phyloP scores from a whole-genome alignment of 768 basidiomycete genomes.

The Termitomyces heimii region DNA sequence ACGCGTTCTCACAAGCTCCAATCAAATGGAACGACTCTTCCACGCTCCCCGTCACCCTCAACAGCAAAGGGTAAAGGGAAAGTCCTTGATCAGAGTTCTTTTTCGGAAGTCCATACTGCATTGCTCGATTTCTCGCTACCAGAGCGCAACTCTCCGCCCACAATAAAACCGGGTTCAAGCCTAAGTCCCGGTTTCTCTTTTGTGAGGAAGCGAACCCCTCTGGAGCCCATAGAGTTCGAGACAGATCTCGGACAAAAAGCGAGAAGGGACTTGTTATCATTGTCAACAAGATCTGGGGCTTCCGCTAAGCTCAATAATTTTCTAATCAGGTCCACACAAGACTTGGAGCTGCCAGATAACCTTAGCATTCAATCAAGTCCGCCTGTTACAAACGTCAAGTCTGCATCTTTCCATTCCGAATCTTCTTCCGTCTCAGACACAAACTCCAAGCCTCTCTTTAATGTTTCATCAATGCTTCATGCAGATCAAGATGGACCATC shows the following conservation, averaged over 20 bases:
- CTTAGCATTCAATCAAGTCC: neutral
- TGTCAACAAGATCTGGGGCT: constrained; percentile 20
- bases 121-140: constrained; percentile 12
- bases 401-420: neutral
- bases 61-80: constrained; percentile 7
- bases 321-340: constrained; percentile 36
- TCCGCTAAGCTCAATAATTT: constrained; percentile 31
- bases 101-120: neutral
- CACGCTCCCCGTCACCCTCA: constrained; percentile 1
- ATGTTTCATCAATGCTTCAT: neutral
- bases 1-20: neutral
- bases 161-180: neutral
- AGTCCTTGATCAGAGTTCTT: neutral
- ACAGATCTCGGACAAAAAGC: constrained; percentile 10
- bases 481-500: neutral
- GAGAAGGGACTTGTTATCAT: constrained; percentile 15
- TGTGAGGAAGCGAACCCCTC: constrained; percentile 23
- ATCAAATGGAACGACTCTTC: neutral
- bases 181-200: constrained; percentile 25
- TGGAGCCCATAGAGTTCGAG: constrained; percentile 36
- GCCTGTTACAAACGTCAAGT: neutral
- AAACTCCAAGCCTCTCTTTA: neutral
- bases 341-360: constrained; percentile 9
- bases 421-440: neutral
- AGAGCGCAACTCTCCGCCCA: constrained; percentile 22